Conservation (phyloP, 352 stramenopile species). For the Pythium folliculosum region DNA sequence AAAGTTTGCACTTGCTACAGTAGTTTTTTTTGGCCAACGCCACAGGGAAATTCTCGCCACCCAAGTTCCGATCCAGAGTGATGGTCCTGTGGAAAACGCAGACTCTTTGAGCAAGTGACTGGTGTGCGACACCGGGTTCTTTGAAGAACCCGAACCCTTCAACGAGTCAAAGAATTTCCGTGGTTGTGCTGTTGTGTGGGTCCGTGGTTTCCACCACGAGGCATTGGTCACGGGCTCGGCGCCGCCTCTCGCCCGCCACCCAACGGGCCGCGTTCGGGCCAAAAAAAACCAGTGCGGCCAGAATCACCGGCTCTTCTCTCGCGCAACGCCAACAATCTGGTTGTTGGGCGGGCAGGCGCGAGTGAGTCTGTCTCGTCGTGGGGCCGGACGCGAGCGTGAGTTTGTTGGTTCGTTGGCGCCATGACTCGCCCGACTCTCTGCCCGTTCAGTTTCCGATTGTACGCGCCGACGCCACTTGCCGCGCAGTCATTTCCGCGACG, state of each 20-base stretch:
- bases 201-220: neutral
- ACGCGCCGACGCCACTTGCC: conserved; percentile 6
- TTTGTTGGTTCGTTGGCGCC: conserved; percentile 17
- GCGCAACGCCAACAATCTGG: conserved; percentile 22
- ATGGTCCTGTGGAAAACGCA: conserved; percentile 3
- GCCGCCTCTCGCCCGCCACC: conserved; percentile 1
- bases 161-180: conserved; percentile 19
- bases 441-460: conserved; percentile 6
- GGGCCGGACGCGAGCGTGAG: conserved; percentile 4
- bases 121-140: conserved; percentile 16
- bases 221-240: conserved; percentile 2
- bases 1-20: conserved; percentile 13
- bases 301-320: conserved; percentile 22
- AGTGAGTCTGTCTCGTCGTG: conserved; percentile 21
- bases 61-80: conserved; percentile 4
- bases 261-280: neutral
- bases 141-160: conserved; percentile 17
- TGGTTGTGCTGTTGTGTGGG: conserved; percentile 16
- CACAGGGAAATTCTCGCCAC: neutral
- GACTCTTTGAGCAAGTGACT: neutral
- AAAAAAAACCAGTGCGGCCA: conserved; percentile 9
- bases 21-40: neutral
- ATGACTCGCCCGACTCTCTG: conserved; percentile 4
- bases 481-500: neutral
- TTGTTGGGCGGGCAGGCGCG: conserved; percentile 3